phyloP scores from a whole-genome alignment of 495 filamentous ascomycete species.

The Penicillium cataractarum region DNA sequence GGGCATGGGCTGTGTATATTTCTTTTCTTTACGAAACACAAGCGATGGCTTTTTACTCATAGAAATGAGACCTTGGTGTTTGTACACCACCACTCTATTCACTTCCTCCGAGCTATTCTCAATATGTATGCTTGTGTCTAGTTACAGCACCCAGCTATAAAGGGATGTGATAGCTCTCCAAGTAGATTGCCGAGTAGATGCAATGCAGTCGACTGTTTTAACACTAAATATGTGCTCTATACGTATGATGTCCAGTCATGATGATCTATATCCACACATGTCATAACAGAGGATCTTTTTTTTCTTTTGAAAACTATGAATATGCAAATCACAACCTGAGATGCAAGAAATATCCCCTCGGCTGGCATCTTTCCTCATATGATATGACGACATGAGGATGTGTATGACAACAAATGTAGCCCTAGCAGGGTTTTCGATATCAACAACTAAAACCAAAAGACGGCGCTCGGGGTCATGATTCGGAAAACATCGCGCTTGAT shows the following conservation, averaged over 20 bases:
- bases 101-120: neutral
- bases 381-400: constrained; percentile 17
- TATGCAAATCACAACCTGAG: constrained; percentile 25
- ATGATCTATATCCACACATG: neutral
- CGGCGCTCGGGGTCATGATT: constrained; percentile 44
- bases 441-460: constrained; percentile 32
- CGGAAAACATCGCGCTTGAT: constrained; percentile 45
- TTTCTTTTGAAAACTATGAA: constrained; percentile 11
- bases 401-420: constrained; percentile 18
- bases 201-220: neutral
- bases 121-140: neutral
- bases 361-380: neutral
- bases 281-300: constrained; percentile 12
- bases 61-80: constrained; percentile 1
- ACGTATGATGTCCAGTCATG: neutral
- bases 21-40: constrained; percentile 10
- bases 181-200: neutral
- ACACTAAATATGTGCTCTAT: neutral
- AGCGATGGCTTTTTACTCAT: constrained; percentile 21
- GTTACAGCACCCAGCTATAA: neutral
- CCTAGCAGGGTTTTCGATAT: constrained; percentile 24
- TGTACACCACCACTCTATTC: neutral
- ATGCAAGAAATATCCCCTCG: constrained; percentile 19
- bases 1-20: constrained; percentile 18
- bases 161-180: neutral